Percentiles rank a stretch among this genome's conserved stretches.
Evolutionary conservation across 2,329 filamentous ascomycete species (phyloP).

Genomic region (Plenodomus biglobosus): DNA sequence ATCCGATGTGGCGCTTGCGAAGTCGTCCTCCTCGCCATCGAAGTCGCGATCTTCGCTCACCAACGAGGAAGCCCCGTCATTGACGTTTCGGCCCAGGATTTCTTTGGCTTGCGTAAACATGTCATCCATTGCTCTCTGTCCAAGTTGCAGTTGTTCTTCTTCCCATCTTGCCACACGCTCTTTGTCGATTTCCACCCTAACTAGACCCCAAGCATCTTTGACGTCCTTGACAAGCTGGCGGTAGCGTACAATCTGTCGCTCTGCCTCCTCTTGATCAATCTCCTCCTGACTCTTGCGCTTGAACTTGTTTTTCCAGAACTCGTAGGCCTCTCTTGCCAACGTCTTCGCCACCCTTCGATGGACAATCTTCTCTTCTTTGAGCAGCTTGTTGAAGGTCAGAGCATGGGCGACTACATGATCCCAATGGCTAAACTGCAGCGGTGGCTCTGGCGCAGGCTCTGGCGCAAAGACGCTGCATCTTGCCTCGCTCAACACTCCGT

Average conservation of each 20-base stretch:
- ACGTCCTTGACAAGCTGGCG: conserved; percentile 69
- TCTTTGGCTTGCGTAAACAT: conserved; percentile 69
- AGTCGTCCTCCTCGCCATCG: conserved; percentile 49
- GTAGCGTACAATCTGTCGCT: conserved; percentile 68
- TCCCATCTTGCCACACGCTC: conserved; percentile 60
- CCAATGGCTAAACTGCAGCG: conserved; percentile 78
- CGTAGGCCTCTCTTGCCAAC: conserved; percentile 74
- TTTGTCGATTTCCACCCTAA: conserved; percentile 60
- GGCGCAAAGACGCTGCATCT: conserved; percentile 73
- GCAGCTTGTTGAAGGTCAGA: conserved; percentile 75
- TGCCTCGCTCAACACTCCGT: conserved; percentile 73
- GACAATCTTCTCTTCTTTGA: conserved; percentile 74
- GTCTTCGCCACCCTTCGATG: conserved; percentile 78
- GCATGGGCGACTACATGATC: conserved; percentile 84
- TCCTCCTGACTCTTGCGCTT: conserved; percentile 62
- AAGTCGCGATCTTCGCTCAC: conserved; percentile 45
- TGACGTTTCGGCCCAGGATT: conserved; percentile 37
- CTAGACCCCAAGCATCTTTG: conserved; percentile 62
- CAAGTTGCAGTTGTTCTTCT: conserved; percentile 59
- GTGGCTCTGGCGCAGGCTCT: conserved; percentile 72
- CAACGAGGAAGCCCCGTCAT: conserved; percentile 42
- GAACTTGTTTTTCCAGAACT: conserved; percentile 72
- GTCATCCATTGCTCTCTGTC: conserved; percentile 68
- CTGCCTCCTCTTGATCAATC: conserved; percentile 74
- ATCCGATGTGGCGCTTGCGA: conserved; percentile 43